A percentile compares a stretch with the other conserved stretches of the same genome.
phyloP scores from a whole-genome alignment of 345 rosid species.

The Adansonia digitata region DNA sequence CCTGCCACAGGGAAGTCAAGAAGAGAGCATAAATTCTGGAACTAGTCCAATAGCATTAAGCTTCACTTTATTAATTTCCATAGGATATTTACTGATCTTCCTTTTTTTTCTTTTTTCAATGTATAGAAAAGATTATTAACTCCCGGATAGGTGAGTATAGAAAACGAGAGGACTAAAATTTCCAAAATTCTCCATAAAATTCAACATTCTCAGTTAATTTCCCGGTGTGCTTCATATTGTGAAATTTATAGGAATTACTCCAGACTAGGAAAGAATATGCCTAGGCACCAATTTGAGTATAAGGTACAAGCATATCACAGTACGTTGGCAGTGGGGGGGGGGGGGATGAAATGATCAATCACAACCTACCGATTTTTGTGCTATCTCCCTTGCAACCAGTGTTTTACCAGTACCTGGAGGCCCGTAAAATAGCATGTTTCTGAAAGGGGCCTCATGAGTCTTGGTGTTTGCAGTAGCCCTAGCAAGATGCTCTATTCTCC shows the following conservation, averaged over 20 bases:
- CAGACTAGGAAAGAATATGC: neutral
- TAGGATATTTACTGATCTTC: neutral
- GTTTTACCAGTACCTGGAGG: slow-evolving; percentile 99
- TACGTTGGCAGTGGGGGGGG: neutral
- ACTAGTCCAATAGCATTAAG: neutral
- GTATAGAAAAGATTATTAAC: neutral
- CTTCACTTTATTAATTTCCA: neutral
- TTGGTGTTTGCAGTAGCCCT: slow-evolving; percentile 84
- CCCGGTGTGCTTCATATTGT: neutral
- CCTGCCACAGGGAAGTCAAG: neutral
- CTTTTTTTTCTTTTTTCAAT: neutral
- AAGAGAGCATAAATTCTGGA: neutral
- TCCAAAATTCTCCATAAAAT: neutral
- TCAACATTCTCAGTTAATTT: neutral
- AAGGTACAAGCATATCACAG: neutral
- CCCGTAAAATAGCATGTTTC: slow-evolving; percentile 95
- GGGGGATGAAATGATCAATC: neutral
- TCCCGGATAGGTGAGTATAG: neutral
- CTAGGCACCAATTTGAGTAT: neutral
- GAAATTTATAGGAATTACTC: neutral
- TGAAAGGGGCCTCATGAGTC: slow-evolving; percentile 81
- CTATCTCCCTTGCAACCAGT: slow-evolving; percentile 89
- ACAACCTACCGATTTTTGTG: slow-evolving; percentile 69
- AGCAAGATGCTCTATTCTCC: slow-evolving; percentile 82
- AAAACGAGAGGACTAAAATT: neutral